A percentile compares a stretch with the other conserved stretches of the same genome.
Conservation (phyloP, 371 early-diverging fungal genomes). For the Mucor indicus region DNA sequence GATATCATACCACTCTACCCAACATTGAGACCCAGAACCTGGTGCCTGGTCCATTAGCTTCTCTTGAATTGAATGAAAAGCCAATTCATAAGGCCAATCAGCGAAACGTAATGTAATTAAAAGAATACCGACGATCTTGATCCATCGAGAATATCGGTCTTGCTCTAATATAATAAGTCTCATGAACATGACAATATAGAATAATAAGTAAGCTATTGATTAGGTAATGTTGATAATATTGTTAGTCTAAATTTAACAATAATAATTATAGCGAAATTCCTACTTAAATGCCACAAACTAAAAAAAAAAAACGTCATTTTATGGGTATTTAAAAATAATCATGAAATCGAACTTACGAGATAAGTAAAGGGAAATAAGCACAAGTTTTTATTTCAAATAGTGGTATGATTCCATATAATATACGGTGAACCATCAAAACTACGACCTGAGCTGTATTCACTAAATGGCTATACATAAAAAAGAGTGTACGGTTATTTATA, state of each 20-base stretch:
- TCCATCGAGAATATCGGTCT: constrained; percentile 32
- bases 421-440: constrained; percentile 30
- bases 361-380: constrained; percentile 41
- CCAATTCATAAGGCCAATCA: constrained; percentile 48
- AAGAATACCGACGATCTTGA: constrained; percentile 33
- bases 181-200: constrained; percentile 46
- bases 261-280: constrained; percentile 2
- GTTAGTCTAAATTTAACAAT: neutral
- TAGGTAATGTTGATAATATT: neutral
- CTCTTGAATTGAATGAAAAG: constrained; percentile 22
- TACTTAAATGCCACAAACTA: constrained; percentile 39
- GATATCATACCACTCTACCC: constrained; percentile 50
- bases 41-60: constrained; percentile 14
- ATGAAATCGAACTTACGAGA: constrained; percentile 34
- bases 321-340: neutral
- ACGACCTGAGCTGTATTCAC: constrained; percentile 42
- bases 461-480: constrained; percentile 44
- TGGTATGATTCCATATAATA: constrained; percentile 40
- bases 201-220: constrained; percentile 28
- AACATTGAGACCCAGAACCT: constrained; percentile 29
- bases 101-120: constrained; percentile 39
- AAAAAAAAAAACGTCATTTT: neutral
- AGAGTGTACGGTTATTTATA: neutral
- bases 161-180: constrained; percentile 39
- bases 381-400: constrained; percentile 44